A percentile compares a stretch with the other conserved stretches of the same genome.
Evolutionary conservation across 2,329 filamentous ascomycete genomes (phyloP).

Genomic region (Fusarium abutilonis): DNA sequence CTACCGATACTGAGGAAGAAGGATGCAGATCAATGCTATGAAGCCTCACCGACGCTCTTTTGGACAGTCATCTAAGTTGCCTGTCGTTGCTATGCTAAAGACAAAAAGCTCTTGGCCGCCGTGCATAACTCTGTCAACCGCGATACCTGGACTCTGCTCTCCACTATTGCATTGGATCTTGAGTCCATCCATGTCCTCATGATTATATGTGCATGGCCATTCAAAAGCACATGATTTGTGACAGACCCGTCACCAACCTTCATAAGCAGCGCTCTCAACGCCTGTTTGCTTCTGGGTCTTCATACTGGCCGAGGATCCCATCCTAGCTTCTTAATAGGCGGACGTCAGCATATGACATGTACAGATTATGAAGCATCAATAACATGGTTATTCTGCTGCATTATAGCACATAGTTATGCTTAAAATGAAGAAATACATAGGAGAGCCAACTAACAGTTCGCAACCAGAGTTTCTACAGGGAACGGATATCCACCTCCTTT

Average conservation of each 20-base stretch:
- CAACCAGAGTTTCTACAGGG: conserved; percentile 49
- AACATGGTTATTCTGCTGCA: conserved; percentile 64
- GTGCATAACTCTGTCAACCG: conserved; percentile 58
- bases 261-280: conserved; percentile 58
- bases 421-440: background rate
- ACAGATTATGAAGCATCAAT: conserved; percentile 63
- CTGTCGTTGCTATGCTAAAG: conserved; percentile 60
- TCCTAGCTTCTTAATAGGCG: conserved; percentile 58
- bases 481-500: conserved; percentile 61
- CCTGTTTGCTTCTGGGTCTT: conserved; percentile 60
- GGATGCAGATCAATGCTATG: conserved; percentile 63
- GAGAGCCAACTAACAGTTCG: conserved; percentile 9
- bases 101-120: conserved; percentile 54
- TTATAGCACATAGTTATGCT: conserved; percentile 60
- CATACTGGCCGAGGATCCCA: conserved; percentile 64
- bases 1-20: conserved; percentile 59
- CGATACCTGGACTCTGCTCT: conserved; percentile 58
- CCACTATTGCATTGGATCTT: conserved; percentile 56
- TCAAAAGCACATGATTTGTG: conserved; percentile 61
- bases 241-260: conserved; percentile 62
- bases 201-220: conserved; percentile 62
- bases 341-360: conserved; percentile 55
- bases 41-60: conserved; percentile 60
- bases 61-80: conserved; percentile 64
- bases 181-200: conserved; percentile 63